A percentile compares a stretch with the other conserved stretches of the same genome.
These are phyloP conservation scores for Collybia mongolica DNA, from an alignment of 768 basidiomycete genomes.

Conservation along the genomic window DNA sequence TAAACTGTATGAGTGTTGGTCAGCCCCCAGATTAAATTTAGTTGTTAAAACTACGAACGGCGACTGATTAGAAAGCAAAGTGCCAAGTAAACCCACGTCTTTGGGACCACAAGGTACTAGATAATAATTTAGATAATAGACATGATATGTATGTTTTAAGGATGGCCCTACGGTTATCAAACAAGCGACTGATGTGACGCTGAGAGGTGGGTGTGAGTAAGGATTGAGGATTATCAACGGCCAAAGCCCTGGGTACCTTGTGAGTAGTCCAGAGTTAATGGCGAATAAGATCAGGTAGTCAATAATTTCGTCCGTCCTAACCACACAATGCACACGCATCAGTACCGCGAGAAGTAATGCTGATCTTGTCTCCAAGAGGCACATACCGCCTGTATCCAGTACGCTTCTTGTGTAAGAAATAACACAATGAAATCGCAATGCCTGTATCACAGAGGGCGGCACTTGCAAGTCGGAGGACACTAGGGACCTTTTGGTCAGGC, in stretches of 20 bases:
- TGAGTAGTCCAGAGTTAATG: slow-evolving; percentile 29
- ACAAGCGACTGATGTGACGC: slow-evolving; percentile 27
- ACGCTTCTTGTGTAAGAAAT: slow-evolving; percentile 29
- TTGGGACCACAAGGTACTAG: slow-evolving; percentile 27
- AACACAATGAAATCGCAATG: slow-evolving; percentile 26
- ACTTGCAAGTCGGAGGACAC: slow-evolving; percentile 26
- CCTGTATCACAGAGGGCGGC: slow-evolving; percentile 31
- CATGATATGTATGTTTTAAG: background rate
- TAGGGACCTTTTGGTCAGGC: slow-evolving; percentile 19
- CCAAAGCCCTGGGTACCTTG: slow-evolving; percentile 17
- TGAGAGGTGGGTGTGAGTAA: background rate
- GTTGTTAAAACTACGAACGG: slow-evolving; percentile 15
- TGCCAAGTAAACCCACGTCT: slow-evolving; percentile 31
- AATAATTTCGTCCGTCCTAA: slow-evolving; percentile 31
- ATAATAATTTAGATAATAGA: no score
- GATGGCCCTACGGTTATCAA: slow-evolving; percentile 22
- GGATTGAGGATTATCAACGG: no score
- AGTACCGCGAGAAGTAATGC: background rate
- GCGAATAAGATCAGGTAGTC: slow-evolving; percentile 30
- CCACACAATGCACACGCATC: background rate
- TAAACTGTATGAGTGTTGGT: slow-evolving; percentile 19
- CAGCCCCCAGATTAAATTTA: background rate
- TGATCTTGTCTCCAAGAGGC: background rate
- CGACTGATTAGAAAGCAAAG: slow-evolving; percentile 31
- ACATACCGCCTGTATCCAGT: slow-evolving; percentile 29